phyloP scores from a whole-genome alignment of 1,284 basidiomycete species.

The Sphaerobolus stellatus region DNA sequence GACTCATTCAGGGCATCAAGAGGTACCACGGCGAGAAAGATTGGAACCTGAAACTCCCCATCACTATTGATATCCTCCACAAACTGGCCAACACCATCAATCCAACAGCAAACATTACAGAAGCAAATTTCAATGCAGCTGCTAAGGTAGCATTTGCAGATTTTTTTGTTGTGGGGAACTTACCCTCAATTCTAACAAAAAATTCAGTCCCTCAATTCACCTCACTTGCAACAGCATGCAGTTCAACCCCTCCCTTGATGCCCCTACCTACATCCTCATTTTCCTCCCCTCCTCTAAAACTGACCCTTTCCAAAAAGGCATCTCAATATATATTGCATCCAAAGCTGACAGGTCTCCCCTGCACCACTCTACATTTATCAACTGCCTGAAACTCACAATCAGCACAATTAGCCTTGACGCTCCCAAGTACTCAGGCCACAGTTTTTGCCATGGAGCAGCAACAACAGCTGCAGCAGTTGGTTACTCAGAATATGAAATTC shows the following conservation, averaged over 20 bases:
- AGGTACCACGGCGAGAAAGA: slow-evolving; percentile 1
- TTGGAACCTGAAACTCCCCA: background rate
- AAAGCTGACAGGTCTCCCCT: background rate
- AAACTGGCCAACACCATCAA: background rate
- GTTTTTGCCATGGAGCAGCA: slow-evolving; percentile 10
- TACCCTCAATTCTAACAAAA: slow-evolving; percentile 1
- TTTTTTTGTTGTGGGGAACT: slow-evolving; percentile 7
- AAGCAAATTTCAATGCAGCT: background rate
- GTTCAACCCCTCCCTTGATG: background rate
- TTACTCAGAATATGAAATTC: slow-evolving; percentile 11
- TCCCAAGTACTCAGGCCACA: too few species aligned
- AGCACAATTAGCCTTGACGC: background rate
- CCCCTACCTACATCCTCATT: background rate
- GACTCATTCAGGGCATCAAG: slow-evolving; percentile 7
- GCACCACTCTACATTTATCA: background rate
- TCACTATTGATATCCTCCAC: slow-evolving; percentile 15
- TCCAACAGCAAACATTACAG: background rate
- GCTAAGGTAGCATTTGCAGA: slow-evolving; percentile 10
- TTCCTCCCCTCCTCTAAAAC: slow-evolving; percentile 10
- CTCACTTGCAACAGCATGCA: slow-evolving; percentile 1
- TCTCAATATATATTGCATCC: slow-evolving; percentile 7
- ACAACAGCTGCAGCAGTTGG: slow-evolving; percentile 13
- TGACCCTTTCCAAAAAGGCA: slow-evolving; percentile 14
- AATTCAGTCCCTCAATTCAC: slow-evolving; percentile 2
- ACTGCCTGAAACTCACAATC: background rate